Conservation (phyloP, 345 rosid genomes). For the Cardamine occulta region DNA sequence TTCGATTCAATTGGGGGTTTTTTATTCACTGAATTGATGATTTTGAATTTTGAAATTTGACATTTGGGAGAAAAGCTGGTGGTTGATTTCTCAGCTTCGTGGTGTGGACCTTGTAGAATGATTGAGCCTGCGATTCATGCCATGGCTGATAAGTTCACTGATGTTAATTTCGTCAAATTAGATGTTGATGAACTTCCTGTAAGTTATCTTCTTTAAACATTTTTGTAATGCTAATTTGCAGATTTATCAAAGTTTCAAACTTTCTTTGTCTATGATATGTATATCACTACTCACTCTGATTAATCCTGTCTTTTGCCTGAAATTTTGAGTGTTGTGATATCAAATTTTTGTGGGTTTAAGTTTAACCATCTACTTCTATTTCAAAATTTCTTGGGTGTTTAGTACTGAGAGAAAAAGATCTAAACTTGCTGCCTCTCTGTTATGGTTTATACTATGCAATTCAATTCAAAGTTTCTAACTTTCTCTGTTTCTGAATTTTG, state of each 20-base stretch:
- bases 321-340: too few species aligned
- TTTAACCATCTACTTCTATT: too few species aligned
- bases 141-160: slow-evolving; percentile 55
- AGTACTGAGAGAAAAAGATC: too few species aligned
- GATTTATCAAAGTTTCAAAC: too few species aligned
- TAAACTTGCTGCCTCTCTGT: background rate
- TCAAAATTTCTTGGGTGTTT: too few species aligned
- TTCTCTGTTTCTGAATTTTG: background rate
- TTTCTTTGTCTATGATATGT: too few species aligned
- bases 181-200: slow-evolving; percentile 88
- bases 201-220: slow-evolving; percentile 34
- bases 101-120: slow-evolving; percentile 88
- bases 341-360: too few species aligned
- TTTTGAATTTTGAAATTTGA: background rate
- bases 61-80: slow-evolving; percentile 53
- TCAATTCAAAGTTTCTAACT: too few species aligned
- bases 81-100: slow-evolving; percentile 76
- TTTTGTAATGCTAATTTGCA: too few species aligned
- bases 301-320: background rate
- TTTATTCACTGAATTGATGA: background rate
- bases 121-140: slow-evolving; percentile 62
- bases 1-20: background rate
- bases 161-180: slow-evolving; percentile 72
- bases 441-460: background rate
- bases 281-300: background rate